These are phyloP conservation scores for Talaromyces sp. DNA, from an alignment of 2,329 filamentous ascomycete genomes.

Conservation along the genomic window DNA sequence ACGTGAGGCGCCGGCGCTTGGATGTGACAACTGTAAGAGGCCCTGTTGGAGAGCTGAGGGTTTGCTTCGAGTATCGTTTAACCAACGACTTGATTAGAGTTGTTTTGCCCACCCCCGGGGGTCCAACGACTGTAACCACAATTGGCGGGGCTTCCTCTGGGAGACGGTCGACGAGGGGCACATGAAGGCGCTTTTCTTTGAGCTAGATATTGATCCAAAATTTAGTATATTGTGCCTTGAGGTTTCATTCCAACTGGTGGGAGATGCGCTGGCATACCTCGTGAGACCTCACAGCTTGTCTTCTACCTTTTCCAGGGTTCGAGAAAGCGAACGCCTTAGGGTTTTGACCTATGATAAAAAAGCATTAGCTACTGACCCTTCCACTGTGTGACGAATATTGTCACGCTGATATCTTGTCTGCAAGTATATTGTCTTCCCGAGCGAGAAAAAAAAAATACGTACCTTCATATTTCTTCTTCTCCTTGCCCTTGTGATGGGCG, in stretches of 20 bases:
- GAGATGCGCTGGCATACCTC: slow-evolving; percentile 39
- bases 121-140: slow-evolving; percentile 89
- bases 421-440: neutral
- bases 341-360: slow-evolving; percentile 57
- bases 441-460: slow-evolving; percentile 30
- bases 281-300: slow-evolving; percentile 56
- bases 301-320: slow-evolving; percentile 73
- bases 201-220: slow-evolving; percentile 49
- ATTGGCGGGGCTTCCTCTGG: slow-evolving; percentile 93
- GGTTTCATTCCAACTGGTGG: neutral
- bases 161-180: slow-evolving; percentile 90
- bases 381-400: neutral
- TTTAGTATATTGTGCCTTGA: neutral
- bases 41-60: slow-evolving; percentile 80
- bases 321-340: slow-evolving; percentile 87
- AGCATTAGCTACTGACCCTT: neutral
- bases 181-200: slow-evolving; percentile 93
- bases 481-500: slow-evolving; percentile 80
- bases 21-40: slow-evolving; percentile 95
- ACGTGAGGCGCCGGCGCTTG: slow-evolving; percentile 90
- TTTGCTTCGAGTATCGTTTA: slow-evolving; percentile 92
- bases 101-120: slow-evolving; percentile 86
- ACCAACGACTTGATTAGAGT: slow-evolving; percentile 93
- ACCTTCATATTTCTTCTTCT: slow-evolving; percentile 73
- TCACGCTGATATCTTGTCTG: neutral